Evolutionary conservation across 2,329 filamentous ascomycete species (phyloP), one percentile per base, ranked within the genome.

Genomic region (Golovinomyces cichoracearum): DNA sequence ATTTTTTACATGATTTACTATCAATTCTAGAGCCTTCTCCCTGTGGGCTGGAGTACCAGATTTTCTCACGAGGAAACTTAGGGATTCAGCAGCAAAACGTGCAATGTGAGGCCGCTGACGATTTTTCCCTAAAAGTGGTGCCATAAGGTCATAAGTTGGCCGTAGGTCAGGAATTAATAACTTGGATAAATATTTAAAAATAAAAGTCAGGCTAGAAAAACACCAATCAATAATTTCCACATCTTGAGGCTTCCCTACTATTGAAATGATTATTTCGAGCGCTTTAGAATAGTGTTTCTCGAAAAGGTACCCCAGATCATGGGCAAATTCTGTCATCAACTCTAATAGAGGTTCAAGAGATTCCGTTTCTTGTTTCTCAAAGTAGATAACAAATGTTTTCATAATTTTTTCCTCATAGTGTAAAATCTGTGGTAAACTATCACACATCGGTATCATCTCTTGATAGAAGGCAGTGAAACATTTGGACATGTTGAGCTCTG

Each of bases 221-320:
- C 83, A 88, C 86, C 88, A 95, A 65, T 98, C 90, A 47, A 95
- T 83, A n/a, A 92, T 85, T 53, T 86, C 83, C 23, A 83, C 78
- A 58, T 83, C 80, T 50, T 81, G 71, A 48, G 83, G 76, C 57
- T 76, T 80, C 48, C 78, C 78, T 10, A 85, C 86, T 54, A 95
- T 73, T 15, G 76, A 74, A 35, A 83, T 74, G 49, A 98, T 76
- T 48, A 92, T 67, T 48, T 69, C 72, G 50, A 98, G 74, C 23
- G 81, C 76, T 47, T 73, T 71, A 42, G 76, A 71, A 61, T 93
- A 95, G 62, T 93, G 77, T 58, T 81, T 83, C 64, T 94, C 86
- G 59, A 98, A 98, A 45, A 78, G 72, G 17, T 72, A 71, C 47
- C 88, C 88, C 49, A 98, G 64, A 59, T 98, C 92, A 61, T 92